Evolutionary conservation across 768 basidiomycete species (phyloP).

Genomic region (Solioccasus polychromus): DNA sequence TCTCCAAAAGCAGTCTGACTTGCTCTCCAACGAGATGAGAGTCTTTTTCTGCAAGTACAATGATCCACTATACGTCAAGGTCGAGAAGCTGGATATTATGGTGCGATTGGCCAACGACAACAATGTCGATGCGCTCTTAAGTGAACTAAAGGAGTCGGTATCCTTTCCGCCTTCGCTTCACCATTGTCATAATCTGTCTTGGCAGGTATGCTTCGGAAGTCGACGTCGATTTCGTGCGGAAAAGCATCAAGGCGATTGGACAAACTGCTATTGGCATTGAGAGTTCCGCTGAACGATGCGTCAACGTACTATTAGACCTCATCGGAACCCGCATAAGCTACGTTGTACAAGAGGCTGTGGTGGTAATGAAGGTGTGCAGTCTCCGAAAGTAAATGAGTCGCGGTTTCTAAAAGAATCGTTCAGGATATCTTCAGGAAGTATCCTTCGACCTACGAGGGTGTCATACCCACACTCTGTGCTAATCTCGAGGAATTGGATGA

Average conservation of each 20-base stretch:
- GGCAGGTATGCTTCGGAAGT: slow-evolving; percentile 92
- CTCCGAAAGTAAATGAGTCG: background rate
- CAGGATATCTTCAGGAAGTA: slow-evolving; percentile 99
- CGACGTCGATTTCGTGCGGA: slow-evolving; percentile 96
- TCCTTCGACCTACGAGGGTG: slow-evolving; percentile 92
- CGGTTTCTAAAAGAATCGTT: background rate
- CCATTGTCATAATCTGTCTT: slow-evolving; percentile 1
- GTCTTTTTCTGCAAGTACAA: slow-evolving; percentile 99
- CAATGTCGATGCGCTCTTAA: slow-evolving; percentile 92
- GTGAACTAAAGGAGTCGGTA: slow-evolving; percentile 91
- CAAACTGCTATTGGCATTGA: slow-evolving; percentile 97
- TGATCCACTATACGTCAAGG: slow-evolving; percentile 97
- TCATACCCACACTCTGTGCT: slow-evolving; percentile 91
- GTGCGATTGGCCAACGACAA: slow-evolving; percentile 85
- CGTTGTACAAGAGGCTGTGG: slow-evolving; percentile 96
- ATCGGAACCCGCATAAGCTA: slow-evolving; percentile 94
- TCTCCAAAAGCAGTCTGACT: slow-evolving; percentile 87
- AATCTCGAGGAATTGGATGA: slow-evolving; percentile 97
- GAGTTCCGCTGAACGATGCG: slow-evolving; percentile 87
- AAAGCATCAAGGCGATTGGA: slow-evolving; percentile 92
- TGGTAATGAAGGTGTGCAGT: slow-evolving; percentile 88
- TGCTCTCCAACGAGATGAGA: slow-evolving; percentile 94
- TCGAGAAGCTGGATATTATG: slow-evolving; percentile 99
- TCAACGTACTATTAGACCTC: slow-evolving; percentile 89
- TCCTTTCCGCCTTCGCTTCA: background rate